These are phyloP conservation scores for Oxyria digyna DNA, from an alignment of 148 eudicot genomes.

Conservation along the genomic window DNA sequence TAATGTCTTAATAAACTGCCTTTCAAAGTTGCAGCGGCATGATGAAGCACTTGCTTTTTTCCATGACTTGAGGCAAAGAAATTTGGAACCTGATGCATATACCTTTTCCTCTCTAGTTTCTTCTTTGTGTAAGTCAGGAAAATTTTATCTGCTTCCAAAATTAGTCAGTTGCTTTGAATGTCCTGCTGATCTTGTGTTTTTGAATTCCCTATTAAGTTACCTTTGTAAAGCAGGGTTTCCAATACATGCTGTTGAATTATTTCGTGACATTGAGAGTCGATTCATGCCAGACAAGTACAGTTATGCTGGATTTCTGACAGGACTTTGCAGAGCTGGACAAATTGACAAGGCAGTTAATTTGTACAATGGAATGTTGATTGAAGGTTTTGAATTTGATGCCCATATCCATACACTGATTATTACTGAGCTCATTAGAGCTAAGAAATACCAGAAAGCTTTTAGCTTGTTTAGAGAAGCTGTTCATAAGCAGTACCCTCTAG, in stretches of 20 bases:
- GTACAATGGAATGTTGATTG: conserved; percentile 23
- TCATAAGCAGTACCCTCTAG: conserved; percentile 21
- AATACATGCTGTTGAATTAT: conserved; percentile 30
- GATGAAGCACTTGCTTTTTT: conserved; percentile 34
- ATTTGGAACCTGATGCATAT: conserved; percentile 34
- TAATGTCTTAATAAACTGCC: conserved; percentile 32
- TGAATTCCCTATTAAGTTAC: conserved; percentile 34
- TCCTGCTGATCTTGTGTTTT: conserved; percentile 29
- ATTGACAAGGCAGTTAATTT: conserved; percentile 27
- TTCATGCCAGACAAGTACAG: conserved; percentile 34
- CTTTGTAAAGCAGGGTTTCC: conserved; percentile 45
- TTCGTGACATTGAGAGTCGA: conserved; percentile 24
- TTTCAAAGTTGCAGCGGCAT: conserved; percentile 28
- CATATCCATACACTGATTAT: conserved; percentile 30
- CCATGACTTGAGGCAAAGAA: conserved; percentile 22
- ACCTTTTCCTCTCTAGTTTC: conserved; percentile 30
- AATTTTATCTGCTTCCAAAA: conserved; percentile 23
- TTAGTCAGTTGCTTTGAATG: conserved; percentile 19
- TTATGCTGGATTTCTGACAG: conserved; percentile 32
- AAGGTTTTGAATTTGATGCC: conserved; percentile 22
- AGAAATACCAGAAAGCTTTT: conserved; percentile 23
- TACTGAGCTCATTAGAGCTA: conserved; percentile 23
- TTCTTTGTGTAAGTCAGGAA: conserved; percentile 19
- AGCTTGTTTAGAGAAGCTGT: conserved; percentile 26
- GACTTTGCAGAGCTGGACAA: conserved; percentile 24